Evolutionary conservation across 371 early-diverging fungal species (phyloP).

Genomic region (Coemansia sp.): DNA sequence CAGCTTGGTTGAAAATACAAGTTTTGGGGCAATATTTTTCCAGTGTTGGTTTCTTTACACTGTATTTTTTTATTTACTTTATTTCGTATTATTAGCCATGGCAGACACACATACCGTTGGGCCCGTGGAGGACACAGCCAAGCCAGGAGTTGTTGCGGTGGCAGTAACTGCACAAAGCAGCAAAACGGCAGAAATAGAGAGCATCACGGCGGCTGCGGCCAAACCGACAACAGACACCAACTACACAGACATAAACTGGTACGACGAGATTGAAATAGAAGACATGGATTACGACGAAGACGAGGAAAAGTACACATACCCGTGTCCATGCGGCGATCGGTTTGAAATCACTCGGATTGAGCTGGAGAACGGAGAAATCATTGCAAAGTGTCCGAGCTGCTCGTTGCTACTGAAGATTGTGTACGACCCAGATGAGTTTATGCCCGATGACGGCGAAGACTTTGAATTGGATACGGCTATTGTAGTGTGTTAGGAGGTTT

Average conservation of each 20-base stretch:
- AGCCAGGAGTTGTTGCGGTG: background rate
- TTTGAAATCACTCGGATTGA: slow-evolving; percentile 93
- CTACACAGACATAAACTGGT: slow-evolving; percentile 49
- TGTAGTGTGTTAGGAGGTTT: background rate
- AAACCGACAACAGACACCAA: background rate
- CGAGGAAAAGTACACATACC: slow-evolving; percentile 84
- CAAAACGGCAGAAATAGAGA: background rate
- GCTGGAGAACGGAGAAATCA: slow-evolving; percentile 88
- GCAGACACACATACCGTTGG: background rate
- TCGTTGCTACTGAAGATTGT: slow-evolving; percentile 89
- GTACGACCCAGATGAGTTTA: slow-evolving; percentile 77
- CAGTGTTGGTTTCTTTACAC: background rate
- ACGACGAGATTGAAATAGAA: slow-evolving; percentile 91
- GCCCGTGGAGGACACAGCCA: background rate
- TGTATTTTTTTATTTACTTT: background rate
- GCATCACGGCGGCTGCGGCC: background rate
- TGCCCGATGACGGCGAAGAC: slow-evolving; percentile 40
- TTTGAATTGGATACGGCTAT: slow-evolving; percentile 23
- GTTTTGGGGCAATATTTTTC: background rate
- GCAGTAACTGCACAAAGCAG: background rate
- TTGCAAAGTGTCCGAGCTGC: slow-evolving; percentile 96
- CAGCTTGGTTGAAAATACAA: background rate
- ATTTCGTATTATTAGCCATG: background rate
- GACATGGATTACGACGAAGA: slow-evolving; percentile 96
- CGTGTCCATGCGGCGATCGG: slow-evolving; percentile 99